Conservation (phyloP, 371 early-diverging fungal genomes). For the Mortierella sp. region DNA sequence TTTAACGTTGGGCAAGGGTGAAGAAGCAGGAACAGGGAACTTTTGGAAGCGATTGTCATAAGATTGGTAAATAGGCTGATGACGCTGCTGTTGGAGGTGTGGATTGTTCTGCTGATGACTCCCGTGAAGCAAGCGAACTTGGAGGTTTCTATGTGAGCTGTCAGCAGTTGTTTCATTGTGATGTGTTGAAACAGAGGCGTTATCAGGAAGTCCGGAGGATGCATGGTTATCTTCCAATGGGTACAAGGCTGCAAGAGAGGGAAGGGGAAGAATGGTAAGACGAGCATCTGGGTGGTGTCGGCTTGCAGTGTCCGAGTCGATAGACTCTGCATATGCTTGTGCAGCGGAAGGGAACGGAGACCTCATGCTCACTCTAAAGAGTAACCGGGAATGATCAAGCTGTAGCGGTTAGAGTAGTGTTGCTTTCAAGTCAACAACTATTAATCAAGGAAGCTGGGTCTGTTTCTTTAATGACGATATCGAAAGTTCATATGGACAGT, state of each 20-base stretch:
- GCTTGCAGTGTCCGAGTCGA: slow-evolving; percentile 55
- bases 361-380: slow-evolving; percentile 29
- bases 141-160: slow-evolving; percentile 35
- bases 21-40: slow-evolving; percentile 7
- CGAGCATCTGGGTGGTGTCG: slow-evolving; percentile 55
- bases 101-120: slow-evolving; percentile 14
- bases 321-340: slow-evolving; percentile 55
- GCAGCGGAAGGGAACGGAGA: slow-evolving; percentile 55
- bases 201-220: slow-evolving; percentile 9
- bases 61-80: slow-evolving; percentile 37
- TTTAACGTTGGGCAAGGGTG: neutral
- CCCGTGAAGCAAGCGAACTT: slow-evolving; percentile 33
- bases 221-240: slow-evolving; percentile 34
- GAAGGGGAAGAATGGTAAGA: slow-evolving; percentile 55
- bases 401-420: neutral
- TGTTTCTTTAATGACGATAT: neutral
- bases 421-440: too few relatives aligned
- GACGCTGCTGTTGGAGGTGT: slow-evolving; percentile 17
- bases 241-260: slow-evolving; percentile 52
- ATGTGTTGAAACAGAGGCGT: slow-evolving; percentile 21
- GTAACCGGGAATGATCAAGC: neutral
- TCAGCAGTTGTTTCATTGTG: slow-evolving; percentile 17
- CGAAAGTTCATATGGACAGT: too few relatives aligned
- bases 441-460: neutral
- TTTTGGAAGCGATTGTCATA: slow-evolving; percentile 47